Evolutionary conservation across 331 rosid genomes (phyloP).

Genomic region (Ulmus americana): DNA sequence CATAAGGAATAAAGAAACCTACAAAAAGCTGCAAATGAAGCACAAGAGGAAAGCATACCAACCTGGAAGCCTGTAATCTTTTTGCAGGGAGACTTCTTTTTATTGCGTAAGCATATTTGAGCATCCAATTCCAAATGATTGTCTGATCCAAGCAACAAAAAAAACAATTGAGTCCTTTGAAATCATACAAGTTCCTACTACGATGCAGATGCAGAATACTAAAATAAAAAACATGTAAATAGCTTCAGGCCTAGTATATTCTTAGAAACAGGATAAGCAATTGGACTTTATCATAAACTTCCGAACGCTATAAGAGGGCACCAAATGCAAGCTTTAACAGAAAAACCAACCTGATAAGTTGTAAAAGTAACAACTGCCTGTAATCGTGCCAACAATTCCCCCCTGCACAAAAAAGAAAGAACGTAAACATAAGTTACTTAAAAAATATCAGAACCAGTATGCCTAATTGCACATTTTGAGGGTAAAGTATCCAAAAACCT

Average conservation of each 20-base stretch:
- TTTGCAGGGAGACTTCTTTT: constrained; percentile 72
- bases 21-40: constrained; percentile 16
- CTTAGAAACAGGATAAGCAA: neutral
- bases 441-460: neutral
- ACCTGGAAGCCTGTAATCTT: constrained; percentile 95
- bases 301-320: neutral
- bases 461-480: constrained; percentile 21
- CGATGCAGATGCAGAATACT: neutral
- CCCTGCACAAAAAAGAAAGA: constrained; percentile 47
- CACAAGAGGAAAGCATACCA: constrained; percentile 16
- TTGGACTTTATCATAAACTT: neutral
- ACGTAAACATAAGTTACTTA: constrained; percentile 22
- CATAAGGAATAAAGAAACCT: neutral
- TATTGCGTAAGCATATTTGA: constrained; percentile 51
- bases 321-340: neutral
- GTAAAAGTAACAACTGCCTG: constrained; percentile 73
- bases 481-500: constrained; percentile 42
- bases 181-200: neutral
- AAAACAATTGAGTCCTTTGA: neutral
- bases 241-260: neutral
- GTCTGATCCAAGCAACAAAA: constrained; percentile 40
- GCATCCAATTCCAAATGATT: constrained; percentile 61
- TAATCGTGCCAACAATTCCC: constrained; percentile 76
- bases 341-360: constrained; percentile 58
- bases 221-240: neutral